These are phyloP conservation scores for Angomonas ambiguus DNA, from an alignment of 208 protist genomes.

Conservation along the genomic window DNA sequence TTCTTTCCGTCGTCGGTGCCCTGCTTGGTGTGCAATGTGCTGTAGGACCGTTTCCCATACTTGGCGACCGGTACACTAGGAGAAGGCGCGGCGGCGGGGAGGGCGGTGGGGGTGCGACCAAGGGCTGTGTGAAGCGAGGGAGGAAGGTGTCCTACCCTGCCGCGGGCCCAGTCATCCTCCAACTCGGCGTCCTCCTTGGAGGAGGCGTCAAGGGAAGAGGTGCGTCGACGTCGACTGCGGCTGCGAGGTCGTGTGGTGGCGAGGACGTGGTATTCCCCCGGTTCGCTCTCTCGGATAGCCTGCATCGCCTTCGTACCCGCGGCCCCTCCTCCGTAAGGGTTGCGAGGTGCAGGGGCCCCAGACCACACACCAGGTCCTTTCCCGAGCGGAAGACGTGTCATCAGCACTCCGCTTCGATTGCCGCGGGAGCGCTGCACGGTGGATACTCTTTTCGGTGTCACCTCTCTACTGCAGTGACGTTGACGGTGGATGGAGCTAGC, in stretches of 20 bases:
- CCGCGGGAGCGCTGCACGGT: not conserved
- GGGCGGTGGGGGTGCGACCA: not conserved
- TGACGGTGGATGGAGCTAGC: not conserved
- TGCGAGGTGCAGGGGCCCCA: slow-evolving; percentile 11
- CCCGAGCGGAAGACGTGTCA: slow-evolving; percentile 56
- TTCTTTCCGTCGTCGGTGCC: not conserved
- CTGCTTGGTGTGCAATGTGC: not conserved
- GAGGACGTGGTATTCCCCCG: not conserved
- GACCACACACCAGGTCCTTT: slow-evolving; percentile 65
- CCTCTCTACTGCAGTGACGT: not conserved
- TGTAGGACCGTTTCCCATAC: not conserved
- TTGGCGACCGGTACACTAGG: not conserved
- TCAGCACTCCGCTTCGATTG: slow-evolving; percentile 9
- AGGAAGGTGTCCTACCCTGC: not conserved
- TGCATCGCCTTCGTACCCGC: slow-evolving; percentile 12
- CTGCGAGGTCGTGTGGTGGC: not conserved
- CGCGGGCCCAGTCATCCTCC: not conserved
- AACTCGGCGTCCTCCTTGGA: not conserved
- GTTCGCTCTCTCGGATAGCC: not conserved
- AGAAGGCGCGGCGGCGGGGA: no score
- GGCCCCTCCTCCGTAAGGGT: slow-evolving; percentile 23
- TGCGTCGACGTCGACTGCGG: no score
- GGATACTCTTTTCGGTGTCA: not conserved
- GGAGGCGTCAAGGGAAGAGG: no score
- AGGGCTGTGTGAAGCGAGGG: not conserved